phyloP scores from a whole-genome alignment of 805 yeast species.

The Starmerella riodocensis region DNA sequence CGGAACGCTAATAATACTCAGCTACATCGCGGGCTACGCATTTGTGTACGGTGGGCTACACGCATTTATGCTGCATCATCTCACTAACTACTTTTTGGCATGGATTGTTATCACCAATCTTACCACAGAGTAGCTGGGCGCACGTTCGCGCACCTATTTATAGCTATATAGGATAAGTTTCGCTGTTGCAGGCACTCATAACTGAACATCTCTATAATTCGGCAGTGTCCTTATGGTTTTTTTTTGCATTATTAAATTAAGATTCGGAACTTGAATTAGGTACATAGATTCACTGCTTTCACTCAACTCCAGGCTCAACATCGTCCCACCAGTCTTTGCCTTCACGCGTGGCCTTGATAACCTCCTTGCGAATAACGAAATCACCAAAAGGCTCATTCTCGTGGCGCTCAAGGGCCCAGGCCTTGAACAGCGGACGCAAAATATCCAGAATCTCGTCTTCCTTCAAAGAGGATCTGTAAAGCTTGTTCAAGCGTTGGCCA shows the following conservation, averaged over 20 bases:
- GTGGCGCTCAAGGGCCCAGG: slow-evolving; percentile 83
- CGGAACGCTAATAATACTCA: slow-evolving; percentile 29
- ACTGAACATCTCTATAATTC: too few relatives aligned
- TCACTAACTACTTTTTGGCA: slow-evolving; percentile 39
- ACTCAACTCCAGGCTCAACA: slow-evolving; percentile 31
- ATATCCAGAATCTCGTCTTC: slow-evolving; percentile 75
- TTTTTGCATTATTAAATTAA: too few relatives aligned
- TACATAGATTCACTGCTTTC: too few relatives aligned
- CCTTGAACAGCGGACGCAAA: slow-evolving; percentile 75
- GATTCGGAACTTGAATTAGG: too few relatives aligned
- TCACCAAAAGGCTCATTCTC: slow-evolving; percentile 95
- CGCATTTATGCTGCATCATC: slow-evolving; percentile 65
- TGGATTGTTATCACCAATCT: slow-evolving; percentile 13
- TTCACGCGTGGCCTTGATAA: slow-evolving; percentile 75
- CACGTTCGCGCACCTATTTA: too few relatives aligned
- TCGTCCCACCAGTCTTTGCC: slow-evolving; percentile 94
- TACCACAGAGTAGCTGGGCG: too few relatives aligned
- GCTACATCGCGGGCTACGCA: slow-evolving; percentile 45
- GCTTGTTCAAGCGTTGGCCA: slow-evolving; percentile 84
- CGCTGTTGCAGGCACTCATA: too few relatives aligned
- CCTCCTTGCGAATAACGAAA: slow-evolving; percentile 73
- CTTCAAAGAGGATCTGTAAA: slow-evolving; percentile 73
- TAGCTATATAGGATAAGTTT: too few relatives aligned
- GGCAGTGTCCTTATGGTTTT: too few relatives aligned
- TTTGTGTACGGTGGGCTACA: slow-evolving; percentile 66